Conservation (phyloP, 768 basidiomycete genomes). For the Tricholoma matsutake region DNA sequence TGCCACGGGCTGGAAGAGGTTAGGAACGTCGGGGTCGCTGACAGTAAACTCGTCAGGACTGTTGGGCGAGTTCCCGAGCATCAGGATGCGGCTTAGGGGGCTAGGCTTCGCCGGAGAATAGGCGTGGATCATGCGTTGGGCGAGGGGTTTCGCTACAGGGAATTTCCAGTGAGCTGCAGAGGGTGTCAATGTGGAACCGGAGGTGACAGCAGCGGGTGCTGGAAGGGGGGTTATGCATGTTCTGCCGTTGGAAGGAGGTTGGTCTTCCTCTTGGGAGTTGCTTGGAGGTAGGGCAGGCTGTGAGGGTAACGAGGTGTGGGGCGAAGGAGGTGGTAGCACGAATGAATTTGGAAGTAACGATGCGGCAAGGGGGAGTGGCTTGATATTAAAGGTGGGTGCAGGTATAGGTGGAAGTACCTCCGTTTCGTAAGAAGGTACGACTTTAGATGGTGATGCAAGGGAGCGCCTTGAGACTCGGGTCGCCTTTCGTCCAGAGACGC, state of each 20-base stretch:
- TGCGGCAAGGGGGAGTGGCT: slow-evolving; percentile 34
- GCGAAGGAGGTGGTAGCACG: slow-evolving; percentile 76
- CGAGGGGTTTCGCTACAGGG: slow-evolving; percentile 70
- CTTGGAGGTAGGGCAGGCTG: slow-evolving; percentile 38
- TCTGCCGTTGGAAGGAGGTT: slow-evolving; percentile 11
- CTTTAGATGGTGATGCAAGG: slow-evolving; percentile 31
- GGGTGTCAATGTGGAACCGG: slow-evolving; percentile 23
- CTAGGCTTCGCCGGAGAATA: slow-evolving; percentile 82
- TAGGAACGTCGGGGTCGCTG: slow-evolving; percentile 18
- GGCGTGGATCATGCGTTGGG: slow-evolving; percentile 68
- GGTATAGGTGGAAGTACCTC: slow-evolving; percentile 36
- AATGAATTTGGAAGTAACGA: slow-evolving; percentile 68
- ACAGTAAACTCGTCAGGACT: slow-evolving; percentile 23
- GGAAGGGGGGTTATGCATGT: slow-evolving; percentile 12
- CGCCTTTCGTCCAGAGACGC: slow-evolving; percentile 39
- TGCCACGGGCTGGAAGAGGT: slow-evolving; percentile 27
- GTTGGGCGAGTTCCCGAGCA: slow-evolving; percentile 62
- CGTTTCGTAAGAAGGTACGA: slow-evolving; percentile 39
- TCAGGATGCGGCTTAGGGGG: slow-evolving; percentile 75
- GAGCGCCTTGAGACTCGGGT: slow-evolving; percentile 46
- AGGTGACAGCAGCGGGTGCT: slow-evolving; percentile 9
- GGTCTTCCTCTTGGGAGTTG: slow-evolving; percentile 16
- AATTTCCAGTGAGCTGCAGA: slow-evolving; percentile 47
- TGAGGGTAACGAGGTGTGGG: slow-evolving; percentile 59
- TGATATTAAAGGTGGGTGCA: slow-evolving; percentile 33